These are phyloP conservation scores for Fusarium coffeatum DNA, from an alignment of 2,329 filamentous ascomycete species.

Conservation along the genomic window DNA sequence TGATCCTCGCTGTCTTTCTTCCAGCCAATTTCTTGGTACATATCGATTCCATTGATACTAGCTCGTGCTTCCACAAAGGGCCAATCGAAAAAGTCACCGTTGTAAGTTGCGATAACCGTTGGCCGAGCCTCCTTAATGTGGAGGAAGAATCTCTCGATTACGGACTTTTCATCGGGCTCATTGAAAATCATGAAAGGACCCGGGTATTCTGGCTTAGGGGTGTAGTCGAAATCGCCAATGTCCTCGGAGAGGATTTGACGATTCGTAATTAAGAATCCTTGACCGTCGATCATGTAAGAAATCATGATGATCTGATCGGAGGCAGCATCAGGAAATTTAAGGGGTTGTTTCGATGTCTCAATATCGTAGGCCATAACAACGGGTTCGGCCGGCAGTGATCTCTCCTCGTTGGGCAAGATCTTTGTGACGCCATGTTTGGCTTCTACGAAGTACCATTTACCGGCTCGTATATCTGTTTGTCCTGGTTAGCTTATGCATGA, in stretches of 20 bases:
- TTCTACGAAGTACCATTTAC: slow-evolving; percentile 97
- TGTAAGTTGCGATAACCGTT: slow-evolving; percentile 99
- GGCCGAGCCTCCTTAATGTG: slow-evolving; percentile 95
- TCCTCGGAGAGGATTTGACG: slow-evolving; percentile 97
- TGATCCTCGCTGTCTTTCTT: slow-evolving; percentile 95
- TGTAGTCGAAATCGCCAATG: slow-evolving; percentile 98
- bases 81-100: slow-evolving; percentile 99
- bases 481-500: slow-evolving; percentile 18
- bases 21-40: slow-evolving; percentile 99
- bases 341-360: slow-evolving; percentile 92
- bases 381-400: slow-evolving; percentile 89
- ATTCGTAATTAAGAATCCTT: slow-evolving; percentile 97
- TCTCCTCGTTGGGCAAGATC: slow-evolving; percentile 86
- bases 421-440: slow-evolving; percentile 90
- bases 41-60: slow-evolving; percentile 94
- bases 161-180: slow-evolving; percentile 88
- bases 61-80: slow-evolving; percentile 95
- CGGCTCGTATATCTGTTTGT: slow-evolving; percentile 84
- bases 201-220: slow-evolving; percentile 93
- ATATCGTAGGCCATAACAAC: slow-evolving; percentile 99
- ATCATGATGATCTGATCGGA: slow-evolving; percentile 99
- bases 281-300: slow-evolving; percentile 99
- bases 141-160: slow-evolving; percentile 92
- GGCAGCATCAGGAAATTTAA: slow-evolving; percentile 95
- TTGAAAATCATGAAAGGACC: slow-evolving; percentile 99